Percentiles rank a stretch among this genome's conserved stretches.
phyloP scores from a whole-genome alignment of 371 early-diverging fungal genomes.

The Chytridiales sp. region DNA sequence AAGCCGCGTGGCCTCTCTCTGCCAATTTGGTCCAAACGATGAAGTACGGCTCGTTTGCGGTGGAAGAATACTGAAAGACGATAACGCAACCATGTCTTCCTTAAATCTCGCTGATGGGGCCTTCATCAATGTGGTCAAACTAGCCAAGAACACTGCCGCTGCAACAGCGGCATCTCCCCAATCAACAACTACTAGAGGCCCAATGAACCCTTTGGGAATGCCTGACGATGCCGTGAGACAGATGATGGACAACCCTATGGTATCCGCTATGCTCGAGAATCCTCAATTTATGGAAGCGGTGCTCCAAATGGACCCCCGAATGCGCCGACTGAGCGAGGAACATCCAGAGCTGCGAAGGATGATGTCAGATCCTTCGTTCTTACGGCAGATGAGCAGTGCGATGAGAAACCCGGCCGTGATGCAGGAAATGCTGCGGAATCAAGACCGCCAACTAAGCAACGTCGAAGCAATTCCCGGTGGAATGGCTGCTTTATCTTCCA shows the following conservation, averaged over 20 bases:
- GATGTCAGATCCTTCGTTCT: conserved; percentile 28
- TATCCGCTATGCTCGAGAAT: conserved; percentile 33
- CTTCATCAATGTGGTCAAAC: conserved; percentile 26
- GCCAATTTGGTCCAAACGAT: conserved; percentile 11
- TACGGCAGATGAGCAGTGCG: conserved; percentile 23
- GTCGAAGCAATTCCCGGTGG: conserved; percentile 53
- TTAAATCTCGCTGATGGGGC: conserved; percentile 24
- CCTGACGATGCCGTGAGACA: conserved; percentile 18
- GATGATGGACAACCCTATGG: conserved; percentile 35
- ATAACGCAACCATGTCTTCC: conserved; percentile 21
- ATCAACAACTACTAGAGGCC: neutral
- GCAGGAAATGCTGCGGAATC: conserved; percentile 51
- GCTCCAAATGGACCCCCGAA: conserved; percentile 40
- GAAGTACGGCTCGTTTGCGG: conserved; percentile 33
- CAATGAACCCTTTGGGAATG: neutral
- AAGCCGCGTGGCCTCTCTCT: conserved; percentile 11
- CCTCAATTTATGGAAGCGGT: conserved; percentile 41
- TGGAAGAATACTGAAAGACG: conserved; percentile 39
- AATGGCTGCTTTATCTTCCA: conserved; percentile 37
- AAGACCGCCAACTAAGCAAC: conserved; percentile 39
- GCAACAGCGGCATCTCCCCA: conserved; percentile 2
- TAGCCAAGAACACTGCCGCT: conserved; percentile 9
- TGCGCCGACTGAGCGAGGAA: conserved; percentile 31
- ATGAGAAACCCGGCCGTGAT: conserved; percentile 35
- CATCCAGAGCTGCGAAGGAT: conserved; percentile 32